Conservation (phyloP, 306 rosid species). For the Morella rubra region DNA sequence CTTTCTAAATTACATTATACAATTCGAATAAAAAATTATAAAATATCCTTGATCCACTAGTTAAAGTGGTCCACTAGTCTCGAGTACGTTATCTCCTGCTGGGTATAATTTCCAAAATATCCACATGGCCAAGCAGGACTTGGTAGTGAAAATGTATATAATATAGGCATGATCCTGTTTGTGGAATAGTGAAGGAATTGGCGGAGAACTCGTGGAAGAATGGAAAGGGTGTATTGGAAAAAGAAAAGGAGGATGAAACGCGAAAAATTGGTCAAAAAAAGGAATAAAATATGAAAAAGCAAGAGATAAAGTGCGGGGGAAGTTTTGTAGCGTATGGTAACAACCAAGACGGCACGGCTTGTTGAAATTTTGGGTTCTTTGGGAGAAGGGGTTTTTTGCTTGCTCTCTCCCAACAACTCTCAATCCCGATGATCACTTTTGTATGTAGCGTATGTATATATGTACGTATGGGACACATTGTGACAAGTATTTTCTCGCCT, state of each 20-base stretch:
- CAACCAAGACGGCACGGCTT: conserved; percentile 89
- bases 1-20: too few relatives aligned
- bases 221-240: conserved; percentile 31
- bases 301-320: conserved; percentile 51
- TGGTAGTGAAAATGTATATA: too few relatives aligned
- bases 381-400: conserved; percentile 44
- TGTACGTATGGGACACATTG: neutral
- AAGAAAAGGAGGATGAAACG: conserved; percentile 22
- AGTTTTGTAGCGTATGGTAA: conserved; percentile 40
- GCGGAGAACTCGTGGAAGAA: conserved; percentile 32
- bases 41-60: too few relatives aligned
- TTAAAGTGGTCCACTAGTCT: too few relatives aligned
- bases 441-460: neutral
- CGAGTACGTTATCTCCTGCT: neutral
- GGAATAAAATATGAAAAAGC: conserved; percentile 31
- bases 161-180: neutral
- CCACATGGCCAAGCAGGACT: too few relatives aligned
- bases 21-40: too few relatives aligned
- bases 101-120: too few relatives aligned
- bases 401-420: conserved; percentile 33
- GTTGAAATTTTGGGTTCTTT: conserved; percentile 50
- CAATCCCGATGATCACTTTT: conserved; percentile 45
- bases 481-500: neutral
- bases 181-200: neutral
- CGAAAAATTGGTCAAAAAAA: neutral